Evolutionary conservation across 2,329 filamentous ascomycete genomes (phyloP).

Genomic region (Magnaporthiopsis incrustans): DNA sequence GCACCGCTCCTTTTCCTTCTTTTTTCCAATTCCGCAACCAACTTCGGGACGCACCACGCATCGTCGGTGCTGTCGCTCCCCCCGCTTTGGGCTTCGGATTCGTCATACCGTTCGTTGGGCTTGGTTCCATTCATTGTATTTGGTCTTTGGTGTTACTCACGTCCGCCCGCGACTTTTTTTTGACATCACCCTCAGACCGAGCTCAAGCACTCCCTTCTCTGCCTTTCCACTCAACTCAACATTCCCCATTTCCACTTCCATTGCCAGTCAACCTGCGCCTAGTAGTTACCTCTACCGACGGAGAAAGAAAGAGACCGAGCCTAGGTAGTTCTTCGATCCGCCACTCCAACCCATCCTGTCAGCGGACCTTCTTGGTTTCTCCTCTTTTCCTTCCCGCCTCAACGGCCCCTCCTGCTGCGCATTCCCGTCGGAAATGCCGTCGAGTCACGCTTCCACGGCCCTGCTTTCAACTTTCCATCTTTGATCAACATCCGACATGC

Average conservation of each 20-base stretch:
- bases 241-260: too few species aligned
- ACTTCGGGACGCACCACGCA: too few species aligned
- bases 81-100: background rate
- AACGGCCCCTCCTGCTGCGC: background rate
- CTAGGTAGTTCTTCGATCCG: too few species aligned
- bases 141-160: background rate
- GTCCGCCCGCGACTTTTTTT: too few species aligned
- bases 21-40: background rate
- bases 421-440: background rate
- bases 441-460: too few species aligned
- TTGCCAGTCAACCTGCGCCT: too few species aligned
- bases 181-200: too few species aligned
- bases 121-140: background rate
- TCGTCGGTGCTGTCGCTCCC: background rate
- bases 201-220: too few species aligned
- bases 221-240: too few species aligned
- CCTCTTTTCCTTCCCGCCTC: background rate
- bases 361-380: background rate
- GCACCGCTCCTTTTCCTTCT: background rate
- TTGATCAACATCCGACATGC: background rate
- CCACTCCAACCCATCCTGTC: too few species aligned
- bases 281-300: too few species aligned
- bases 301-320: too few species aligned
- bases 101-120: background rate
- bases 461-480: background rate